Evolutionary conservation across 116 monocot species (phyloP).

Genomic region (Zostera marina): DNA sequence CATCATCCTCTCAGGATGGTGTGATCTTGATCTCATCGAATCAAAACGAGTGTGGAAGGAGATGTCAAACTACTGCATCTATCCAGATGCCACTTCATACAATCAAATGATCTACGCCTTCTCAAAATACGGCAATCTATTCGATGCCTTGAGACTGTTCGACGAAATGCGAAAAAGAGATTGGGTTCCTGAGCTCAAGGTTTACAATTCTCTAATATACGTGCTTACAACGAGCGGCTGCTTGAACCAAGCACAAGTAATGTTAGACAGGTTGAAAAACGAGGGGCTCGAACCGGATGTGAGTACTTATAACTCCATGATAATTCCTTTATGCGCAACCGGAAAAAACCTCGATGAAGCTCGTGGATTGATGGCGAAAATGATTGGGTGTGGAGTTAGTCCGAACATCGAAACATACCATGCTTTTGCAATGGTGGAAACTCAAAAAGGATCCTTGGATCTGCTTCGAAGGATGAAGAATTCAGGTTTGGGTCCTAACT

Average conservation of each 20-base stretch:
- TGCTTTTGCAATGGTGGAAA: slow-evolving; percentile 45
- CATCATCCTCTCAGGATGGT: slow-evolving; percentile 62
- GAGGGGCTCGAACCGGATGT: slow-evolving; percentile 33
- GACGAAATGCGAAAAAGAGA: slow-evolving; percentile 84
- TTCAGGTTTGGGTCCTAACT: slow-evolving; percentile 27
- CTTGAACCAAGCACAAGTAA: slow-evolving; percentile 37
- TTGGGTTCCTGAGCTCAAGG: slow-evolving; percentile 35
- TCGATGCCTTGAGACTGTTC: slow-evolving; percentile 57
- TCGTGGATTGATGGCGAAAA: slow-evolving; percentile 28
- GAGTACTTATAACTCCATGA: slow-evolving; percentile 55
- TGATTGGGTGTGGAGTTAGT: slow-evolving; percentile 33
- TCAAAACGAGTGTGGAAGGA: slow-evolving; percentile 92
- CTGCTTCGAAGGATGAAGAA: slow-evolving; percentile 48
- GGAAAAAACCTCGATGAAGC: slow-evolving; percentile 53
- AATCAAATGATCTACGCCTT: slow-evolving; percentile 57
- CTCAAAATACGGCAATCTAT: slow-evolving; percentile 60
- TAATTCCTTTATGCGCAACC: slow-evolving; percentile 63
- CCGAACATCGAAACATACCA: slow-evolving; percentile 51
- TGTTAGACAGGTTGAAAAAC: slow-evolving; percentile 36
- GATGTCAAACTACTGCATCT: slow-evolving; percentile 70
- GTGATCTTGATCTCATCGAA: slow-evolving; percentile 57
- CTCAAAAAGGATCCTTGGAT: slow-evolving; percentile 28
- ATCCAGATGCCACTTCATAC: slow-evolving; percentile 65
- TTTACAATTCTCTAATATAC: slow-evolving; percentile 67
- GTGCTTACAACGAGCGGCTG: slow-evolving; percentile 50